These are phyloP conservation scores for Funneliformis caledonium DNA, from an alignment of 371 early-diverging fungal species.

Conservation along the genomic window DNA sequence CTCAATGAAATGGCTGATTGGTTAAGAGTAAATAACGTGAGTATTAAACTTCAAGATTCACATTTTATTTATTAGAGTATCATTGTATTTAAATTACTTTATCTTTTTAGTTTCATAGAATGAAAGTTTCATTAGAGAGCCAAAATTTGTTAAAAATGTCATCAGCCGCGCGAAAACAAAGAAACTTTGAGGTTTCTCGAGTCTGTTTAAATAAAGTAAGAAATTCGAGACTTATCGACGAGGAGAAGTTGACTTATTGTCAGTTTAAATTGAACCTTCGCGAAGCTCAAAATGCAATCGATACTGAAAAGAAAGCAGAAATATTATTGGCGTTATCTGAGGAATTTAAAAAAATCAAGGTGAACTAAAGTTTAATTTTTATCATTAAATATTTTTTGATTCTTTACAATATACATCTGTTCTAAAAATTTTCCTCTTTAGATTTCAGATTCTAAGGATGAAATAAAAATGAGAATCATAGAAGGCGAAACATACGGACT, in stretches of 20 bases:
- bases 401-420: neutral
- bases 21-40: neutral
- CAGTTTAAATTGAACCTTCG: slow-evolving; percentile 9
- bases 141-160: slow-evolving; percentile 18
- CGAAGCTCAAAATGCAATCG: neutral
- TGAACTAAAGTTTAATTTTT: neutral
- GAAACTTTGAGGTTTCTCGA: slow-evolving; percentile 29
- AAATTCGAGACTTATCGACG: neutral
- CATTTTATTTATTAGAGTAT: neutral
- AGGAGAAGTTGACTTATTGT: neutral
- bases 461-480: neutral
- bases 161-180: slow-evolving; percentile 9
- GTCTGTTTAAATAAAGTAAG: slow-evolving; percentile 17
- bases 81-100: neutral
- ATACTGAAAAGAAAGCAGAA: neutral
- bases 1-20: neutral
- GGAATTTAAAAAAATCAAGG: slow-evolving; percentile 19
- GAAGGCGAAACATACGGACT: slow-evolving; percentile 13
- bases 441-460: neutral
- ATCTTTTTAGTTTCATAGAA: neutral
- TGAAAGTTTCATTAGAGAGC: neutral
- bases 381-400: neutral
- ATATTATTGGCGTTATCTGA: neutral
- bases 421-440: neutral
- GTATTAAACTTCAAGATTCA: neutral